phyloP scores from a whole-genome alignment of 2,329 filamentous ascomycete species.

The Zymoseptoria brevis region DNA sequence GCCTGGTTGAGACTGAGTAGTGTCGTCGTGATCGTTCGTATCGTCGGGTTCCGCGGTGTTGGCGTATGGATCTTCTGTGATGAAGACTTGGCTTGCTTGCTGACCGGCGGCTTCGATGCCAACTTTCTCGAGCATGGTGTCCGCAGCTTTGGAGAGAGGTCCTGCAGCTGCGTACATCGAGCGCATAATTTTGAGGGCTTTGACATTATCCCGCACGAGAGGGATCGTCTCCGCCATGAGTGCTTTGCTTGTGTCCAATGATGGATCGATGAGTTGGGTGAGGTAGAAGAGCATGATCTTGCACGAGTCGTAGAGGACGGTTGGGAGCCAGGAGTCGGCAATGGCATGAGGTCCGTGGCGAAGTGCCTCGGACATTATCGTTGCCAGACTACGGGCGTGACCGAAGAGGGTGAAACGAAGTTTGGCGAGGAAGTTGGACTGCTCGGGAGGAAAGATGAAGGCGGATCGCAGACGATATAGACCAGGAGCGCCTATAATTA shows the following conservation, averaged over 20 bases:
- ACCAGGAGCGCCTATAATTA: slow-evolving; percentile 7
- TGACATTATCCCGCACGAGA: slow-evolving; percentile 18
- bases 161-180: slow-evolving; percentile 19
- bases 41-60: slow-evolving; percentile 13
- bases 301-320: slow-evolving; percentile 20
- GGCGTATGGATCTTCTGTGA: slow-evolving; percentile 19
- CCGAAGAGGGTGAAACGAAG: slow-evolving; percentile 18
- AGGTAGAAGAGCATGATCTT: slow-evolving; percentile 22
- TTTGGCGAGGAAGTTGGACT: slow-evolving; percentile 14
- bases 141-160: slow-evolving; percentile 16
- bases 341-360: slow-evolving; percentile 20
- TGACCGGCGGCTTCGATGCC: slow-evolving; percentile 11
- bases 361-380: slow-evolving; percentile 18
- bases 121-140: slow-evolving; percentile 20
- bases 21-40: neutral
- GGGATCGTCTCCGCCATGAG: slow-evolving; percentile 18
- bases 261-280: slow-evolving; percentile 18
- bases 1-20: slow-evolving; percentile 11
- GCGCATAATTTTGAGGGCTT: slow-evolving; percentile 18
- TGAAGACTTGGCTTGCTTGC: slow-evolving; percentile 11
- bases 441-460: slow-evolving; percentile 17
- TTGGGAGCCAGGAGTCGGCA: slow-evolving; percentile 18
- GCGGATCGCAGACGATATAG: slow-evolving; percentile 18
- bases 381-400: slow-evolving; percentile 17
- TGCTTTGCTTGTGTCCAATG: slow-evolving; percentile 12